Conservation (phyloP, 2,329 filamentous ascomycete species). For the Mycosphaerelloides madeirae region DNA sequence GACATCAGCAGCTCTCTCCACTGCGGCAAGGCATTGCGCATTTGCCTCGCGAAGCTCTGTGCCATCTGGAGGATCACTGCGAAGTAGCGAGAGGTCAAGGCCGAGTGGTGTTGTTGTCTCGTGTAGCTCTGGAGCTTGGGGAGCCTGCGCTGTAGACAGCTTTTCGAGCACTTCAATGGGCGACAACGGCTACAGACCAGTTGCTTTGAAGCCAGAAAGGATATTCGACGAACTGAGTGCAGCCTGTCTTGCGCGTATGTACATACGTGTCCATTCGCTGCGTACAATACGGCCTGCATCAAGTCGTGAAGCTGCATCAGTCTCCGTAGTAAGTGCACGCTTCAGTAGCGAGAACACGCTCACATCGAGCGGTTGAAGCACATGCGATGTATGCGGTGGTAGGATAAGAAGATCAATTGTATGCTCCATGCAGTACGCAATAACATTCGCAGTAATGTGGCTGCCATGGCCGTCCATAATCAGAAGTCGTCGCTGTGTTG, state of each 20-base stretch:
- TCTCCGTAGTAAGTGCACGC: no score
- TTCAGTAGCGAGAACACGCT: no score
- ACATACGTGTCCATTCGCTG: no score
- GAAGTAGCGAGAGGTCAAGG: slow-evolving; percentile 4
- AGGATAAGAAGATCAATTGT: slow-evolving; percentile 9
- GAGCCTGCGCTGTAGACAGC: slow-evolving; percentile 5
- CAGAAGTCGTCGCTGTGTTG: not conserved
- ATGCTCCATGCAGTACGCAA: slow-evolving; percentile 8
- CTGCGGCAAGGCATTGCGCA: not conserved
- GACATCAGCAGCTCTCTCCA: not conserved
- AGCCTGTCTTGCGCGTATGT: not conserved
- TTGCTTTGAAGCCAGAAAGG: no score
- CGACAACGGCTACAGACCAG: slow-evolving; percentile 1
- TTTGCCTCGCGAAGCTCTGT: not conserved
- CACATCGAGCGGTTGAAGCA: slow-evolving; percentile 12
- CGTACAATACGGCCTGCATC: no score
- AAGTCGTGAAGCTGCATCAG: no score
- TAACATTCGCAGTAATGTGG: slow-evolving; percentile 9
- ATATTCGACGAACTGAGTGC: not conserved
- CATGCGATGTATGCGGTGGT: slow-evolving; percentile 10
- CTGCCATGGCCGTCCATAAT: slow-evolving; percentile 11
- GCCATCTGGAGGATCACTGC: not conserved
- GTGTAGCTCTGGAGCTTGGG: no score
- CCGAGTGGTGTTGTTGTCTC: no score
- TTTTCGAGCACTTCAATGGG: not conserved